Base-by-base conservation (phyloP, 2,329 filamentous ascomycete species). In the Grosmannia serpens region DNA sequence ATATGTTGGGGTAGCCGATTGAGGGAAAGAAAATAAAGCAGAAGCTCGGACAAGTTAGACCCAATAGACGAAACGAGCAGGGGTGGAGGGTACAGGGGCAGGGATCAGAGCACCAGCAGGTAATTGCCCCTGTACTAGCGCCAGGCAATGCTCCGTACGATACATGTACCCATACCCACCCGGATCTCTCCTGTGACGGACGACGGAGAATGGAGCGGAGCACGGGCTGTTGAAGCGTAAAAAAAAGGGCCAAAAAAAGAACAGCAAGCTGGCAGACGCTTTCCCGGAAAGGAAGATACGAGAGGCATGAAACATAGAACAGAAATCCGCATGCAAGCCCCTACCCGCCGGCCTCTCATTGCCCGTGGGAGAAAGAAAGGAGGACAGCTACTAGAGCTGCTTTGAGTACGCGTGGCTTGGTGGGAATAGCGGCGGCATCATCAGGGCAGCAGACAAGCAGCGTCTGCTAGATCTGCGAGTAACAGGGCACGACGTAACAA, bases 41-140 rank as follows among this genome's bases (percentile, higher is more conserved):
- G 29, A 26, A 27, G 53, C 53, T 55, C 53, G 38, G 53, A 46
- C 53, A 46, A 26, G 53, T 29, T 55, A 56, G 41, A 20, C 53
- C 54, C 22, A 24, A 20, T 27, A 26, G 35, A 50, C 41, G 54
- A 56, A 56, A 56, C 53, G 24, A 29, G 13, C 35, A 55, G 15
- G 53, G 35, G 26, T 20, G 1, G 20, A 22, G 15, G 24, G 35
- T 17, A 22, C 35, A 33, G 51, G 51, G 35, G 33, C 51, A 53
- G 51, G 51, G 51, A 53, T 53, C n/a, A 33, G 31, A n/a, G 51
- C 51, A 47, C 26, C 26, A 55, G 38, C 26, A 47, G 53, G 41
- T 47, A 46, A 55, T 46, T 44, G 38, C 53, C 53, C 53, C 53
- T 55, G 53, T 54, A 27, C 52, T 54, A 54, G 52, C 52, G 52